Base-by-base conservation (phyloP, 768 basidiomycete genomes). In the Calvatia gigantea region DNA sequence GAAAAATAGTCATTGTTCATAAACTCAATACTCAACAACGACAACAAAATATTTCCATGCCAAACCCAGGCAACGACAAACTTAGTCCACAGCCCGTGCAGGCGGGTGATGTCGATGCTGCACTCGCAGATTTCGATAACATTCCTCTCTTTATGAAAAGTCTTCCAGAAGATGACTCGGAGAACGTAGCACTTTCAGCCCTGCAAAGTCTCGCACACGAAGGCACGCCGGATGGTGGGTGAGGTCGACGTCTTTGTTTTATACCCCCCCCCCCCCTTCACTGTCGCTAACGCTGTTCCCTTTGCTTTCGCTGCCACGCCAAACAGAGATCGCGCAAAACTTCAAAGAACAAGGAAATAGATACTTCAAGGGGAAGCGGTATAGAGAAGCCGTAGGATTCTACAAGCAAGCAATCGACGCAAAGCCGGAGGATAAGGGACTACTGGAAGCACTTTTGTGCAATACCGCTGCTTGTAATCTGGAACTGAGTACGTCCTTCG, bases 271-370 rank as follows among this genome's bases (percentile, higher is more conserved):
- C 15, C 25, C 11, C 27, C 35, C 35, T 44, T 38, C 25, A n/a
- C 21, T 32, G 43, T 15, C 39, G 46, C 41, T 60, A 39, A 62
- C 29, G 6, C 17, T 21, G 2, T 11, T 28, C 15, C 5, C n/a
- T 42, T 19, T 42, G 11, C 11, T 6, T 15, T 19, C n/a, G 29
- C 29, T 23, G 32, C 23, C 33, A 39, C 32, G 47, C 46, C 35
- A 28, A 41, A 48, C 23, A 96, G 97, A 98, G 69, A 76, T 93
- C 60, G 93, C 96, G 1, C 79, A 83, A 58, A 94, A 90, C 65
- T 97, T 98, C 72, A 98, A 97, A 69, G 85, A 92, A 51, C 92
- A 96, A 67, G 97, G 94, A 4, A 98, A 98, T 66, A 94, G 95
- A 53, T 92, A 96, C 64, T 96, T 90, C 73, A 87, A 85, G 61